Conservation (phyloP, 352 stramenopile genomes). For the Globisporangium splendens region DNA sequence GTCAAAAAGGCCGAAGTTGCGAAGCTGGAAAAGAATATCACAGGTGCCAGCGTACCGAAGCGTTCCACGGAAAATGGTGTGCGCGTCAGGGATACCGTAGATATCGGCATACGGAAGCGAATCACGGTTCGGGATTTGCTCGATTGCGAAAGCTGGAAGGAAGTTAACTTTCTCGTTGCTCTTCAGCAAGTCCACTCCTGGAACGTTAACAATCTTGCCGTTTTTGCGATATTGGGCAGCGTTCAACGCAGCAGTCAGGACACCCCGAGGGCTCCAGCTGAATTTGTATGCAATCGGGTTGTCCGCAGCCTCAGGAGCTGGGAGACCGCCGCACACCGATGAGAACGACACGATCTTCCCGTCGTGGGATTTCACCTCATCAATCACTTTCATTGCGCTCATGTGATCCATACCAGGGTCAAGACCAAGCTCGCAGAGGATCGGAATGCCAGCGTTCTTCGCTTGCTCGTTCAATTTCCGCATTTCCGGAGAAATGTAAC, state of each 20-base stretch:
- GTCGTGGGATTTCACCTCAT: conserved; percentile 89
- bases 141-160: conserved; percentile 90
- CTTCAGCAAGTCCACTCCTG: conserved; percentile 84
- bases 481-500: conserved; percentile 95
- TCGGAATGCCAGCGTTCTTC: conserved; percentile 78
- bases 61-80: conserved; percentile 93
- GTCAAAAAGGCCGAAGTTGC: conserved; percentile 89
- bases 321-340: conserved; percentile 94
- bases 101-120: conserved; percentile 91
- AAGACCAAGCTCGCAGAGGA: conserved; percentile 95
- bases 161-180: conserved; percentile 84
- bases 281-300: conserved; percentile 98
- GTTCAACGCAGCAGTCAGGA: conserved; percentile 92
- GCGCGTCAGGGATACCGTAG: conserved; percentile 92
- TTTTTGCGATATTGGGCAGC: conserved; percentile 86
- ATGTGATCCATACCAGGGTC: conserved; percentile 97
- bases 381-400: conserved; percentile 96
- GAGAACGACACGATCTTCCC: conserved; percentile 91
- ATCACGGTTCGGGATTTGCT: conserved; percentile 95
- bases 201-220: conserved; percentile 78
- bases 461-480: conserved; percentile 69
- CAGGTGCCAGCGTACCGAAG: conserved; percentile 93
- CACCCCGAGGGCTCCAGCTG: conserved; percentile 94
- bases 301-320: conserved; percentile 91
- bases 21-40: conserved; percentile 87